Conservation (phyloP, 768 basidiomycete genomes). For the Naganishia onofrii region DNA sequence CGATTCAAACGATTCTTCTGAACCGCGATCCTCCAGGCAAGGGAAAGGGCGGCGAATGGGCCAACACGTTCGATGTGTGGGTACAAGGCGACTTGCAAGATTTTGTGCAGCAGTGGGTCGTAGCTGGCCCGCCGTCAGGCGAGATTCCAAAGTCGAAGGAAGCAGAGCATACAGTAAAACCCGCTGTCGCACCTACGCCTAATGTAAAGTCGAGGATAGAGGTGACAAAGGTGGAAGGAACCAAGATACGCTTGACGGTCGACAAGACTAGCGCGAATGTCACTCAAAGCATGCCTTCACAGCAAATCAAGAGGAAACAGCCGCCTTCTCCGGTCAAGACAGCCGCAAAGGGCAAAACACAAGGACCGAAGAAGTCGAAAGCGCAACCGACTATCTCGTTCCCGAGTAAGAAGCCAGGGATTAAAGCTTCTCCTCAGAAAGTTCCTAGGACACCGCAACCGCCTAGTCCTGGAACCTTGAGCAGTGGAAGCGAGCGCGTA, state of each 20-base stretch:
- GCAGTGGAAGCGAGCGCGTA: not conserved
- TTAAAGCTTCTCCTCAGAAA: not conserved
- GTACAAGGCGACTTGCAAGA: slow-evolving; percentile 79
- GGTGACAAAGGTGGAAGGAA: slow-evolving; percentile 4
- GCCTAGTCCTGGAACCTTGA: not conserved
- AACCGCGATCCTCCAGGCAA: slow-evolving; percentile 70
- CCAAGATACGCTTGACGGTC: not conserved
- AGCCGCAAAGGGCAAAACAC: not conserved
- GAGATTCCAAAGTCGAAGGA: not conserved
- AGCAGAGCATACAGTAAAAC: not conserved
- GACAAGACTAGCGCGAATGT: not conserved
- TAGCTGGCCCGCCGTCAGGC: slow-evolving; percentile 15
- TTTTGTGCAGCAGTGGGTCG: slow-evolving; percentile 61
- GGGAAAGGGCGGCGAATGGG: slow-evolving; percentile 69
- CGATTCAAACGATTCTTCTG: slow-evolving; percentile 71
- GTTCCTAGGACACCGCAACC: not conserved
- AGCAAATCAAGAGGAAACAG: slow-evolving; percentile 7
- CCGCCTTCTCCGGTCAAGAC: slow-evolving; percentile 3
- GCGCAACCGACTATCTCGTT: not conserved
- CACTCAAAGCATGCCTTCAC: not conserved
- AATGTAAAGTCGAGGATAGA: not conserved
- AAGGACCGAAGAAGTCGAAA: not conserved
- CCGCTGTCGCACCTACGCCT: not conserved
- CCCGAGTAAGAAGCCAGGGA: not conserved
- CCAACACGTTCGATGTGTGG: slow-evolving; percentile 86